Percentiles rank a stretch among this genome's conserved stretches.
Evolutionary conservation across 208 protist genomes (phyloP).

Genomic region (Trypanosoma conorhini): DNA sequence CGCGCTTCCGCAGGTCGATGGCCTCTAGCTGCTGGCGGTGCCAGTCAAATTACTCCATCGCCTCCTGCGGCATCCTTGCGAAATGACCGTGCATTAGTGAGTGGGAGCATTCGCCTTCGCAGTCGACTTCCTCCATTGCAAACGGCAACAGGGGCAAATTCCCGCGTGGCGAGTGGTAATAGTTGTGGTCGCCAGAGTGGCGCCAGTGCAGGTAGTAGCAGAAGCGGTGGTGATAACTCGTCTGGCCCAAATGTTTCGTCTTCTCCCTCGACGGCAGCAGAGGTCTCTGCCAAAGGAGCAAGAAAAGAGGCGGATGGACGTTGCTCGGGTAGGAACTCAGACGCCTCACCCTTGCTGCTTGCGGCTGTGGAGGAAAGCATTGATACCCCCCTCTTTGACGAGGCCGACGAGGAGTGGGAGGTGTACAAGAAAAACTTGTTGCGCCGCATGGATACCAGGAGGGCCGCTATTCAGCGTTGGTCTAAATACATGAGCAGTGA

Average conservation of each 20-base stretch:
- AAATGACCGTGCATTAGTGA: background rate
- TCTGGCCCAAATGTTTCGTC: background rate
- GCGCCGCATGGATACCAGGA: background rate
- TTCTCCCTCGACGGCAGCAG: background rate
- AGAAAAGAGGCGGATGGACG: background rate
- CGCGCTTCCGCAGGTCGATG: background rate
- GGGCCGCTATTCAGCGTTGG: slow-evolving; percentile 1
- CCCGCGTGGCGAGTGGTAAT: background rate
- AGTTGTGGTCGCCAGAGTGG: background rate
- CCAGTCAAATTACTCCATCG: background rate
- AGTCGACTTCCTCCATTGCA: slow-evolving; percentile 21
- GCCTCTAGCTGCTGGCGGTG: background rate
- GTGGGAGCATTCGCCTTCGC: slow-evolving; percentile 1
- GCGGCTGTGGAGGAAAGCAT: background rate
- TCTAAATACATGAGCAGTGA: slow-evolving; percentile 15
- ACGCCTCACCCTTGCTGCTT: background rate
- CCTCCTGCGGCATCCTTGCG: slow-evolving; percentile 11
- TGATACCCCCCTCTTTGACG: slow-evolving; percentile 29
- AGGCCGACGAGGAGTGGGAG: slow-evolving; percentile 70
- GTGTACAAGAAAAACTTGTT: slow-evolving; percentile 34
- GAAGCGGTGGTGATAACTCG: background rate
- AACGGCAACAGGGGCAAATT: background rate
- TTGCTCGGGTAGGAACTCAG: background rate
- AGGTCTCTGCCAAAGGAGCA: background rate
- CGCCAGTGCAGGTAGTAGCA: background rate